Percentiles rank a stretch among this genome's conserved stretches.
Evolutionary conservation across 495 filamentous ascomycete species (phyloP).

Genomic region (Opeltia flavorubescens): DNA sequence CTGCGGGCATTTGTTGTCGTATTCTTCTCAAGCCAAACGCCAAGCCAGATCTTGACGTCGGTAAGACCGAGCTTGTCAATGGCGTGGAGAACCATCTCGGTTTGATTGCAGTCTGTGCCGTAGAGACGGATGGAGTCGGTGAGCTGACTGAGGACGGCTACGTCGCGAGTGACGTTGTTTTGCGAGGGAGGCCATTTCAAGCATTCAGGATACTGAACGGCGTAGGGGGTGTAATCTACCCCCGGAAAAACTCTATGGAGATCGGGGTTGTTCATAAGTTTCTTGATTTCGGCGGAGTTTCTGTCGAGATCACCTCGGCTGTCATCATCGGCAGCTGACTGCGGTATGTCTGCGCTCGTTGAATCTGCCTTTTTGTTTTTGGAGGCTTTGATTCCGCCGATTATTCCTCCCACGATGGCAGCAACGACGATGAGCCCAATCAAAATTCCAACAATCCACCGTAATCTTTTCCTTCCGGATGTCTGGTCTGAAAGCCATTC

Average conservation of each 20-base stretch:
- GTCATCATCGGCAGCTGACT: conserved; percentile 27
- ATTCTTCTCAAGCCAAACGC: conserved; percentile 86
- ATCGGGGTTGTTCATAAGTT: conserved; percentile 60
- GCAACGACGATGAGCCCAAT: conserved; percentile 48
- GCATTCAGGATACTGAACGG: conserved; percentile 82
- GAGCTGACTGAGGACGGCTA: conserved; percentile 82
- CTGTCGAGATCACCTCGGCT: conserved; percentile 48
- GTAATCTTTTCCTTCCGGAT: conserved; percentile 50
- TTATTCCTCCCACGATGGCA: conserved; percentile 62
- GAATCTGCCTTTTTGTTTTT: conserved; percentile 10
- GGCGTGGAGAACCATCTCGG: conserved; percentile 80
- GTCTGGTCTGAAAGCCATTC: conserved; percentile 45
- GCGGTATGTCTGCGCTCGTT: conserved; percentile 14
- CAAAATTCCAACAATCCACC: conserved; percentile 52
- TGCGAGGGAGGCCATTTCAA: conserved; percentile 63
- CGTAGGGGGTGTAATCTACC: conserved; percentile 92
- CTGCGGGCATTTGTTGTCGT: conserved; percentile 71
- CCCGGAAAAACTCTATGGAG: conserved; percentile 91
- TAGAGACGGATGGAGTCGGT: conserved; percentile 85
- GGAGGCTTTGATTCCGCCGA: conserved; percentile 35
- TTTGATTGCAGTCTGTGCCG: conserved; percentile 96
- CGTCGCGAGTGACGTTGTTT: conserved; percentile 85
- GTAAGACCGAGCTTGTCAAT: conserved; percentile 59
- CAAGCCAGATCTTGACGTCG: conserved; percentile 85
- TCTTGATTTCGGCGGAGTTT: conserved; percentile 67